Evolutionary conservation across 805 yeast species (phyloP).

Genomic region (Zygosaccharomyces lentus): DNA sequence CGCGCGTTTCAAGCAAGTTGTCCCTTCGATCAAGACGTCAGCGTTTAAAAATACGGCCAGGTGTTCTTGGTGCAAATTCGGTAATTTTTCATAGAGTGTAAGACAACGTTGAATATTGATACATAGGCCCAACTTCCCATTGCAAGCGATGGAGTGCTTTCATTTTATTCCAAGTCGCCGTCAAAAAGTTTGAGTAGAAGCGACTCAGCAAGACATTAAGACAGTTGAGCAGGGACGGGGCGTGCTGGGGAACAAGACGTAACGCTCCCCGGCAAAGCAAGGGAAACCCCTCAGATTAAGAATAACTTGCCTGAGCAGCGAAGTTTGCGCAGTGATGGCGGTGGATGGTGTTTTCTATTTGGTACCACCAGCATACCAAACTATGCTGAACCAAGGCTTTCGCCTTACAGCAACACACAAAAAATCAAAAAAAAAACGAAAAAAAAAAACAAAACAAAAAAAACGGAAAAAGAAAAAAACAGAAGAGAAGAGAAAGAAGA

Average conservation of each 20-base stretch:
- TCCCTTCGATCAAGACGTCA: background rate
- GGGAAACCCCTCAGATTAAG: background rate
- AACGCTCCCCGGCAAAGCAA: too few relatives aligned
- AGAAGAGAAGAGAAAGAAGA: too few relatives aligned
- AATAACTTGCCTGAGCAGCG: background rate
- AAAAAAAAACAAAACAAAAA: constrained; percentile 7
- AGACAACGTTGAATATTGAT: background rate
- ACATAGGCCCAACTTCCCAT: background rate
- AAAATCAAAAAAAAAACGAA: background rate
- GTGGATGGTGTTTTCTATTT: background rate
- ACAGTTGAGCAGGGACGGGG: background rate
- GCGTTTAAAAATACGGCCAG: background rate
- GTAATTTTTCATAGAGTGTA: background rate
- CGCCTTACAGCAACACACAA: too few relatives aligned
- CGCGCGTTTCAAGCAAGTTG: background rate
- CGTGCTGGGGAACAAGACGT: background rate
- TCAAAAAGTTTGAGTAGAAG: background rate
- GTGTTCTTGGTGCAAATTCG: too few relatives aligned
- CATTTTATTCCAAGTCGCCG: background rate
- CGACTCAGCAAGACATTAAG: background rate
- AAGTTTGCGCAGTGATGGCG: background rate
- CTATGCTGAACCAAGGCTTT: background rate
- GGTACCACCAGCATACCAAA: constrained; percentile 12
- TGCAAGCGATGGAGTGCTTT: background rate
- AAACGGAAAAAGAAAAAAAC: constrained; percentile 14